phyloP scores from a whole-genome alignment of 257 asterid genomes.

The Echium plantagineum region DNA sequence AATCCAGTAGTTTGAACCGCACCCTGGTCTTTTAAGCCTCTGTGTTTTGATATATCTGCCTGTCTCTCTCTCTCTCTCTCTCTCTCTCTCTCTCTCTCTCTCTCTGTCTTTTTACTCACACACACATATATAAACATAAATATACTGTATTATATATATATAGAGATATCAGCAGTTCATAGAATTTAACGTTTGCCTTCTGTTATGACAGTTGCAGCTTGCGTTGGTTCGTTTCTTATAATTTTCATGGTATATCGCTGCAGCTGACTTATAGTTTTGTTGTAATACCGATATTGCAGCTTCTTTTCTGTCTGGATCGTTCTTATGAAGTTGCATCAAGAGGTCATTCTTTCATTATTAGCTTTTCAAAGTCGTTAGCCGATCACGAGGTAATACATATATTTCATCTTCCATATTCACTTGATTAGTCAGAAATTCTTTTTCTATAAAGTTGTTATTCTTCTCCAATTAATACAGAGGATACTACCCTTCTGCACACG shows the following conservation, averaged over 20 bases:
- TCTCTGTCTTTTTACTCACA: too few relatives aligned
- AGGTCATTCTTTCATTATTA: conserved; percentile 92
- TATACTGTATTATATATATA: too few relatives aligned
- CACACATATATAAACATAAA: too few relatives aligned
- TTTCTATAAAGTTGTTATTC: conserved; percentile 7
- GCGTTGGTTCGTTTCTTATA: background rate
- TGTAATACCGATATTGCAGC: conserved; percentile 36
- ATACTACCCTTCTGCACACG: conserved; percentile 88
- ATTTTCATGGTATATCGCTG: background rate
- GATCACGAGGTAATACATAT: conserved; percentile 60
- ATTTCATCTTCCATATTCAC: conserved; percentile 12
- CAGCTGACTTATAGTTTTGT: conserved; percentile 13
- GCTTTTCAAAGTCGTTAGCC: conserved; percentile 85
- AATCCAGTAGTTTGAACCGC: background rate
- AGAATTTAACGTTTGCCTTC: background rate
- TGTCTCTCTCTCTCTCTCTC: too few relatives aligned
- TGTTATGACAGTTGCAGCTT: too few relatives aligned
- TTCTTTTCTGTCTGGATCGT: conserved; percentile 74
- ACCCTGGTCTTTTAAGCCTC: background rate
- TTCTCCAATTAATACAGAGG: conserved; percentile 40
- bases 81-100: too few relatives aligned
- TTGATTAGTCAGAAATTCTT: conserved; percentile 3
- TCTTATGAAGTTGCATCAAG: conserved; percentile 95
- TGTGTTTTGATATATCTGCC: too few relatives aligned
- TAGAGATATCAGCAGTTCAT: too few relatives aligned